Evolutionary conservation across 2,329 filamentous ascomycete genomes (phyloP).

Genomic region (Colletotrichum spaethianum): DNA sequence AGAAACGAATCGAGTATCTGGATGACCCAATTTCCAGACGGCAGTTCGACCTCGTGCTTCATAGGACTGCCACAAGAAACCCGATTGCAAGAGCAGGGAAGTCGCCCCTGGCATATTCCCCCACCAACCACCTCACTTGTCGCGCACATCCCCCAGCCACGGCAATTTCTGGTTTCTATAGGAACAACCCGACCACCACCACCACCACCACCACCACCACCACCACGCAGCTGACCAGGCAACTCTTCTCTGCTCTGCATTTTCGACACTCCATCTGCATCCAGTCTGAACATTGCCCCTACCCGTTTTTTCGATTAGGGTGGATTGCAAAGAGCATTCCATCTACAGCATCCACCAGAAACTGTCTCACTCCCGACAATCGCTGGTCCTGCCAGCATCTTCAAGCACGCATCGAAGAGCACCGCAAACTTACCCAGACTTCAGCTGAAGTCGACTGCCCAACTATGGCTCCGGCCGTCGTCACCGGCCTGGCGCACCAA

Average conservation of each 20-base stretch:
- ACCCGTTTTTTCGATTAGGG: conserved; percentile 2
- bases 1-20: too few species aligned
- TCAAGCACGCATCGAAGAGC: neutral
- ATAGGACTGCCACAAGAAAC: neutral
- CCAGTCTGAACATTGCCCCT: neutral
- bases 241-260: conserved; percentile 29
- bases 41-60: neutral
- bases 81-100: conserved; percentile 7
- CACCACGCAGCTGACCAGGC: conserved; percentile 25
- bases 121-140: conserved; percentile 42
- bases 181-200: conserved; percentile 43
- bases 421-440: neutral
- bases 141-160: conserved; percentile 43
- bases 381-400: conserved; percentile 6
- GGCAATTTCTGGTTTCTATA: conserved; percentile 46
- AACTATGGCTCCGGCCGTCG: conserved; percentile 59
- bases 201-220: too few species aligned
- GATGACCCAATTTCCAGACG: neutral
- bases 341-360: conserved; percentile 10
- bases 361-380: conserved; percentile 7
- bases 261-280: conserved; percentile 7
- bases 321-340: conserved; percentile 30
- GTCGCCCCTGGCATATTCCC: conserved; percentile 2
- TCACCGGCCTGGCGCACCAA: conserved; percentile 42
- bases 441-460: conserved; percentile 15